A percentile compares a stretch with the other conserved stretches of the same genome.
Conservation (phyloP, 805 yeast species). For the Wickerhamiella siamensis region DNA sequence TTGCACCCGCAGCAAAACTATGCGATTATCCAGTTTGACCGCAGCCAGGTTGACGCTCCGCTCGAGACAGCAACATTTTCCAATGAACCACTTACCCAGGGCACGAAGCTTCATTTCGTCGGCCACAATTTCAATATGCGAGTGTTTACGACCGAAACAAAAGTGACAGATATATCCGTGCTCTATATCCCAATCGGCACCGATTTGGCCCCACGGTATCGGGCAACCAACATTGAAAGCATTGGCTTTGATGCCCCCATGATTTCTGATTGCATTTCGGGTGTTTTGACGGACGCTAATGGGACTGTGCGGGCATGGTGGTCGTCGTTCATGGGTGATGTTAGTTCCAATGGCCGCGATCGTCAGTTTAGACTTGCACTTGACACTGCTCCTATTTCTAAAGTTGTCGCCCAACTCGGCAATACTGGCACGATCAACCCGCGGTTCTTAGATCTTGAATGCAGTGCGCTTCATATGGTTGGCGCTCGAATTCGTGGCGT, state of each 20-base stretch:
- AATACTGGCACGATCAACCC: constrained; percentile 23
- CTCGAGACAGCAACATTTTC: constrained; percentile 42
- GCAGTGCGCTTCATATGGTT: constrained; percentile 48
- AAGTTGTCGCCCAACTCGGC: constrained; percentile 42
- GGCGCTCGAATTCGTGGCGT: constrained; percentile 82
- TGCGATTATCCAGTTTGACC: constrained; percentile 72
- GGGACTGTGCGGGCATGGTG: constrained; percentile 77
- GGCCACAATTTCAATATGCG: constrained; percentile 65
- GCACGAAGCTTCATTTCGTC: constrained; percentile 62
- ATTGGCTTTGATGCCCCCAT: constrained; percentile 58
- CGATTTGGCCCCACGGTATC: constrained; percentile 57
- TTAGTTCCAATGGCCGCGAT: constrained; percentile 42
- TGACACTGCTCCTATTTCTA: constrained; percentile 51
- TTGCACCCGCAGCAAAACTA: constrained; percentile 80
- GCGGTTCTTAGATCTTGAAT: constrained; percentile 67
- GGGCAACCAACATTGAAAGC: constrained; percentile 74
- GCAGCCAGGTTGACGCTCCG: constrained; percentile 55
- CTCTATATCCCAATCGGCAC: constrained; percentile 53
- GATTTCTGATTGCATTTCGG: constrained; percentile 63
- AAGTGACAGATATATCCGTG: constrained; percentile 62
- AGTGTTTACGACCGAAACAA: constrained; percentile 58
- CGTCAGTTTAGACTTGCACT: constrained; percentile 59
- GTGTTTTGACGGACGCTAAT: constrained; percentile 59
- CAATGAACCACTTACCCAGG: constrained; percentile 45
- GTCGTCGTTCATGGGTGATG: constrained; percentile 71